Evolutionary conservation across 768 basidiomycete genomes (phyloP).

Genomic region (Cystoderma amianthinum): DNA sequence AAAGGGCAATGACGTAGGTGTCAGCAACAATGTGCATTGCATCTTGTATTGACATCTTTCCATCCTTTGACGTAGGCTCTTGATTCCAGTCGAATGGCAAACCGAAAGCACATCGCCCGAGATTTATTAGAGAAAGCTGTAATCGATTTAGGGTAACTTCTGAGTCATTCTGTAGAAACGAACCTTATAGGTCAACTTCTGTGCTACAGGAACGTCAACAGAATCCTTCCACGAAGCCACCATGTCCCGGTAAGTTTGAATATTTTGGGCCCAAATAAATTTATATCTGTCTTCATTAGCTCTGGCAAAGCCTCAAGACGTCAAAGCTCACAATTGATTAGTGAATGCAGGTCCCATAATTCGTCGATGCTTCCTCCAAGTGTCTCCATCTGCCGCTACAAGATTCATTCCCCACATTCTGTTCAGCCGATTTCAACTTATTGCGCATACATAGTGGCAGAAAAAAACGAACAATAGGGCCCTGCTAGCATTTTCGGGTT

Average conservation of each 20-base stretch:
- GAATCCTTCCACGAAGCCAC: constrained; percentile 14
- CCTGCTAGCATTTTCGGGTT: constrained; percentile 11
- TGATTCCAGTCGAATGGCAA: constrained; percentile 32
- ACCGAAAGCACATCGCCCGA: constrained; percentile 41
- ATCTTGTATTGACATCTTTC: constrained; percentile 29
- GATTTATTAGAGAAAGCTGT: constrained; percentile 34
- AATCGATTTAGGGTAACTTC: not conserved
- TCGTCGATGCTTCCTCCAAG: constrained; percentile 25
- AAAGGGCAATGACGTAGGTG: not conserved
- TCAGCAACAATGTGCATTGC: constrained; percentile 18
- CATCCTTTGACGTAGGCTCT: constrained; percentile 27
- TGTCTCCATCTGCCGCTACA: constrained; percentile 20
- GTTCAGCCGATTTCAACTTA: not conserved
- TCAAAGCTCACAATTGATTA: constrained; percentile 21
- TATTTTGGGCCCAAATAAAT: constrained; percentile 32
- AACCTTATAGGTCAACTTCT: constrained; percentile 29
- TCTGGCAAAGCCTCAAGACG: constrained; percentile 1
- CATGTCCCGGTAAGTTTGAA: constrained; percentile 32
- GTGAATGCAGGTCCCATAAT: constrained; percentile 26
- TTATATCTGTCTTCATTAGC: constrained; percentile 22
- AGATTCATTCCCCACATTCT: constrained; percentile 27
- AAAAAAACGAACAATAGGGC: constrained; percentile 10
- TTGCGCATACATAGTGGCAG: not conserved
- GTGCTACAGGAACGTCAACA: constrained; percentile 21
- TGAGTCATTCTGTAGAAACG: not conserved